phyloP scores from a whole-genome alignment of 495 filamentous ascomycete genomes.

The Podospora didyma region DNA sequence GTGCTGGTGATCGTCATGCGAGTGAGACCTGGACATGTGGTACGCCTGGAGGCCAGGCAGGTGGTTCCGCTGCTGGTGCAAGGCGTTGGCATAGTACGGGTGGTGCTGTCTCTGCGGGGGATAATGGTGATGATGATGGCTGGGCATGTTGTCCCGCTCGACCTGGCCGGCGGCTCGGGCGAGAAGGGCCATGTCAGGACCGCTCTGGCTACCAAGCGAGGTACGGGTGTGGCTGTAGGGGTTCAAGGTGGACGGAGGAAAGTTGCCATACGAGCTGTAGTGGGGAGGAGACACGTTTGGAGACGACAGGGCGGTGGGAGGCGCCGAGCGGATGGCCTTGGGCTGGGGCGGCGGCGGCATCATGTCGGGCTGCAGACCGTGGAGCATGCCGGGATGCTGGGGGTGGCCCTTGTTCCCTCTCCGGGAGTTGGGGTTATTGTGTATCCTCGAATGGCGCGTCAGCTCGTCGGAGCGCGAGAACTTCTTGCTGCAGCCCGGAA shows the following conservation, averaged over 20 bases:
- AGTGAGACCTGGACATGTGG: slow-evolving; percentile 90
- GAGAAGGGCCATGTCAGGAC: slow-evolving; percentile 82
- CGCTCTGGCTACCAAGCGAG: slow-evolving; percentile 42
- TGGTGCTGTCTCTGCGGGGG: slow-evolving; percentile 37
- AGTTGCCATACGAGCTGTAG: slow-evolving; percentile 70
- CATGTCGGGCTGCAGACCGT: slow-evolving; percentile 55
- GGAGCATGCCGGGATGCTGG: slow-evolving; percentile 25
- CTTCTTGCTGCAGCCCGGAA: slow-evolving; percentile 92
- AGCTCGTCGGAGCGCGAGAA: slow-evolving; percentile 97
- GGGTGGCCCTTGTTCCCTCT: slow-evolving; percentile 81
- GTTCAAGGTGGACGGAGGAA: slow-evolving; percentile 53
- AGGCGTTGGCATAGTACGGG: slow-evolving; percentile 56
- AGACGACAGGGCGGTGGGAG: slow-evolving; percentile 80
- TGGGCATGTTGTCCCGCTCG: slow-evolving; percentile 66
- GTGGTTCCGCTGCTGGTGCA: slow-evolving; percentile 48
- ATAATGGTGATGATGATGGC: slow-evolving; percentile 52
- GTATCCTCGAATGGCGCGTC: slow-evolving; percentile 94
- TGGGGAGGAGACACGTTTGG: slow-evolving; percentile 96
- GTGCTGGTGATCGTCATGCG: slow-evolving; percentile 67
- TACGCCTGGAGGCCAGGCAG: slow-evolving; percentile 80
- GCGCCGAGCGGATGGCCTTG: slow-evolving; percentile 70
- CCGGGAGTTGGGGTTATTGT: slow-evolving; percentile 97
- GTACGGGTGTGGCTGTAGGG: slow-evolving; percentile 59
- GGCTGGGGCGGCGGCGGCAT: slow-evolving; percentile 73
- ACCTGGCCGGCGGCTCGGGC: slow-evolving; percentile 84